These are phyloP conservation scores for Candida krabiensis DNA, from an alignment of 805 yeast species.

Conservation along the genomic window DNA sequence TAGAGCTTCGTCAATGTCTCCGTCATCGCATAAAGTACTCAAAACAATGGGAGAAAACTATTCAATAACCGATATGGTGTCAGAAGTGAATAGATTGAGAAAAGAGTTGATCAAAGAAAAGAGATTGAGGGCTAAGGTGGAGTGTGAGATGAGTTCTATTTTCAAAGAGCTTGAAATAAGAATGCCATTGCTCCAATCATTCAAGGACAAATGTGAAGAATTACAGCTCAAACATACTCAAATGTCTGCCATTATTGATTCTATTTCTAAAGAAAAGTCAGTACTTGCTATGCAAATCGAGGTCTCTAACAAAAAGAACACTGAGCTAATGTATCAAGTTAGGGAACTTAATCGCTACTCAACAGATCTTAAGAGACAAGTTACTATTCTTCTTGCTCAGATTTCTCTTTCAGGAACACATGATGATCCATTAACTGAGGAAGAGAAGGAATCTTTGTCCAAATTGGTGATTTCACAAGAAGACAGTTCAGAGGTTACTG, in stretches of 20 bases:
- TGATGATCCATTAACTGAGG: slow-evolving; percentile 60
- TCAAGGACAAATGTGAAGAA: slow-evolving; percentile 55
- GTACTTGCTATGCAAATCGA: slow-evolving; percentile 18
- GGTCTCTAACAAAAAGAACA: slow-evolving; percentile 28
- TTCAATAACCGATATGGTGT: slow-evolving; percentile 62
- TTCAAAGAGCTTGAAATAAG: slow-evolving; percentile 75
- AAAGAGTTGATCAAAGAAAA: slow-evolving; percentile 69
- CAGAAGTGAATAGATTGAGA: slow-evolving; percentile 63
- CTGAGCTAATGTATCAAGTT: slow-evolving; percentile 48
- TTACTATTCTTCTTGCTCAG: slow-evolving; percentile 72
- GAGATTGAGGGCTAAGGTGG: slow-evolving; percentile 67
- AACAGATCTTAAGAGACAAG: slow-evolving; percentile 76
- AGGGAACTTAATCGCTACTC: slow-evolving; percentile 54
- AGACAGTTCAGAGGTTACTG: slow-evolving; percentile 41
- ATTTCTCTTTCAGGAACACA: slow-evolving; percentile 55
- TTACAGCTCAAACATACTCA: slow-evolving; percentile 58
- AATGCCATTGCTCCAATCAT: slow-evolving; percentile 72
- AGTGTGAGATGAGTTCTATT: slow-evolving; percentile 67
- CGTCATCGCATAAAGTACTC: slow-evolving; percentile 58
- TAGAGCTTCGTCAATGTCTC: slow-evolving; percentile 39
- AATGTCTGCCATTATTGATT: slow-evolving; percentile 55
- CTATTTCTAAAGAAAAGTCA: slow-evolving; percentile 45
- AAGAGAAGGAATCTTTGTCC: slow-evolving; percentile 65
- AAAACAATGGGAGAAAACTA: slow-evolving; percentile 43
- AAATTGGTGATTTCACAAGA: slow-evolving; percentile 42